Percentiles rank a stretch among this genome's conserved stretches.
Evolutionary conservation across 1,284 basidiomycete species (phyloP).

Genomic region (Kwoniella shivajii): DNA sequence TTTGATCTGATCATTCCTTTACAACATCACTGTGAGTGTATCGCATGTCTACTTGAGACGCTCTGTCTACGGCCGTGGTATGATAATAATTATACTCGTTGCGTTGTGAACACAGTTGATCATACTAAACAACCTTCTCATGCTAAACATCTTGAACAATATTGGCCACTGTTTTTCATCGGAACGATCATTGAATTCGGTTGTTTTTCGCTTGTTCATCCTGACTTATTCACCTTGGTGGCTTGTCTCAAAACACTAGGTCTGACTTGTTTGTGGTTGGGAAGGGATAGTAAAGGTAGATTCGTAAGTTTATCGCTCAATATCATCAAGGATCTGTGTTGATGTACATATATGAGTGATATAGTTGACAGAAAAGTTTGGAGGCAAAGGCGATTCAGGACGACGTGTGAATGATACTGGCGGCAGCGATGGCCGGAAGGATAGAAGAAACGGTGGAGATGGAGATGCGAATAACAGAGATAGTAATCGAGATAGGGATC

Average conservation of each 20-base stretch:
- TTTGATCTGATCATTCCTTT: conserved; percentile 36
- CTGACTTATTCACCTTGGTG: conserved; percentile 33
- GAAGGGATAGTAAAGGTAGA: conserved; percentile 19
- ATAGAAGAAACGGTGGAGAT: neutral
- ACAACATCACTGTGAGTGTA: conserved; percentile 22
- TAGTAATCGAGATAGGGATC: neutral
- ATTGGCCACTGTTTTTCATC: conserved; percentile 34
- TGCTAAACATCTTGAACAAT: conserved; percentile 20
- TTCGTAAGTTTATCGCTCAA: conserved; percentile 23
- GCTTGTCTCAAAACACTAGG: conserved; percentile 35
- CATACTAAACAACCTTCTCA: conserved; percentile 2
- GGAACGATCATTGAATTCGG: conserved; percentile 23
- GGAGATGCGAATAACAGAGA: neutral
- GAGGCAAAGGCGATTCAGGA: neutral
- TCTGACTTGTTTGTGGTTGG: conserved; percentile 27
- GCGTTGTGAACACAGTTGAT: conserved; percentile 3
- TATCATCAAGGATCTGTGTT: neutral
- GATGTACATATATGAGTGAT: neutral
- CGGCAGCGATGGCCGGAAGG: neutral
- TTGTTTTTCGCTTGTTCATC: conserved; percentile 28
- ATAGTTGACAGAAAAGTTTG: conserved; percentile 14
- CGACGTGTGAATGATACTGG: neutral
- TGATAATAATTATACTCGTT: too few species aligned
- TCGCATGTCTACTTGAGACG: too few species aligned
- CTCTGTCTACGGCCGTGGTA: too few species aligned